These are phyloP conservation scores for Acacia acuminata DNA, from an alignment of 306 rosid genomes.

Conservation along the genomic window DNA sequence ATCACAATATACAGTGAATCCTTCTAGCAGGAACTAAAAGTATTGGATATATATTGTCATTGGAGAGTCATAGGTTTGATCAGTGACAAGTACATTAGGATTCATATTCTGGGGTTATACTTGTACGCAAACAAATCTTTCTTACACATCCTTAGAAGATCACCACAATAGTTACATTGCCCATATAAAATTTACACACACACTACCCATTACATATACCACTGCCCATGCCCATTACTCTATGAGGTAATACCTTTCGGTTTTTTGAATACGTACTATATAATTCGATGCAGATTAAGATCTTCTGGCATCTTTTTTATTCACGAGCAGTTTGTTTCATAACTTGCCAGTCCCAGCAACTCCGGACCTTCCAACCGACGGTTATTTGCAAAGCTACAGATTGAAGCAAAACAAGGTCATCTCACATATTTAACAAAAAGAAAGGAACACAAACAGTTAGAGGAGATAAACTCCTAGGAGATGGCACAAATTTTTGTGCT, in stretches of 20 bases:
- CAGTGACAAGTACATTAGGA: slow-evolving; percentile 25
- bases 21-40: neutral
- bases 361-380: slow-evolving; percentile 94
- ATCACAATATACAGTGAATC: neutral
- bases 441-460: neutral
- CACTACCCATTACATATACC: slow-evolving; percentile 48
- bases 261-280: slow-evolving; percentile 45
- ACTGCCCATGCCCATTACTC: slow-evolving; percentile 66
- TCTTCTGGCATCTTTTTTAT: slow-evolving; percentile 35
- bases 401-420: slow-evolving; percentile 31
- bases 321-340: slow-evolving; percentile 93
- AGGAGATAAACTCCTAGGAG: neutral
- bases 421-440: neutral
- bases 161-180: slow-evolving; percentile 42
- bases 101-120: slow-evolving; percentile 50
- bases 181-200: slow-evolving; percentile 62
- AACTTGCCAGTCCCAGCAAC: slow-evolving; percentile 88
- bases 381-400: slow-evolving; percentile 84
- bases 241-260: slow-evolving; percentile 47
- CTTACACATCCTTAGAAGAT: slow-evolving; percentile 36
- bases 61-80: slow-evolving; percentile 6
- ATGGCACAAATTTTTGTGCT: neutral
- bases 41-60: neutral
- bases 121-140: slow-evolving; percentile 53
- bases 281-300: slow-evolving; percentile 36